These are phyloP conservation scores for Crithidia bombi DNA, from an alignment of 208 protist species.

Conservation along the genomic window DNA sequence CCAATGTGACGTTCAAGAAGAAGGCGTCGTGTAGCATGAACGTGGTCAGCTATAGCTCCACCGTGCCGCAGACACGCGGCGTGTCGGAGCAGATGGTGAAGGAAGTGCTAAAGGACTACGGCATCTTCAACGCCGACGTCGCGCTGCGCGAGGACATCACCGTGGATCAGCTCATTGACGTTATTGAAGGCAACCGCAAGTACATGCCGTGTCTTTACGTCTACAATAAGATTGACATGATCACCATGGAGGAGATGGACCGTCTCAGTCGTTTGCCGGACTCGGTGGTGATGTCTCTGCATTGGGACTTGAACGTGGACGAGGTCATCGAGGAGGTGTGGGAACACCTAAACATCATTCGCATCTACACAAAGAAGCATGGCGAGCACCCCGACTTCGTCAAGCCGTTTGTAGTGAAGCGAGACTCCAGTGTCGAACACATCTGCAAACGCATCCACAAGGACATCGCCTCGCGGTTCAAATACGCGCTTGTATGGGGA, in stretches of 20 bases:
- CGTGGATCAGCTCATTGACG: slow-evolving; percentile 98
- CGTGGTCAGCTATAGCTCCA: slow-evolving; percentile 90
- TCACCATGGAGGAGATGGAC: slow-evolving; percentile 97
- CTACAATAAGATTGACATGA: slow-evolving; percentile 97
- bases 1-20: slow-evolving; percentile 95
- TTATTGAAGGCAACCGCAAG: slow-evolving; percentile 96
- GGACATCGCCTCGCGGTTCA: slow-evolving; percentile 92
- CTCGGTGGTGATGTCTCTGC: slow-evolving; percentile 87
- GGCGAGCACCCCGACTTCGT: slow-evolving; percentile 95
- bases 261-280: slow-evolving; percentile 90
- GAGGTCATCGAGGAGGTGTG: slow-evolving; percentile 96
- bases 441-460: slow-evolving; percentile 95
- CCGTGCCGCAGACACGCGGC: slow-evolving; percentile 76
- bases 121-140: slow-evolving; percentile 97
- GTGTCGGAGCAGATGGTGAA: slow-evolving; percentile 92
- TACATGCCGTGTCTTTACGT: slow-evolving; percentile 95
- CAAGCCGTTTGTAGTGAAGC: slow-evolving; percentile 94
- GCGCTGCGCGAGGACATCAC: slow-evolving; percentile 96
- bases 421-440: slow-evolving; percentile 87
- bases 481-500: slow-evolving; percentile 96
- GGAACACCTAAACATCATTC: slow-evolving; percentile 95
- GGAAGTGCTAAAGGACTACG: slow-evolving; percentile 95
- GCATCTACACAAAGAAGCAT: slow-evolving; percentile 97
- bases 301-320: slow-evolving; percentile 95
- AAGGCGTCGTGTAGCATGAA: slow-evolving; percentile 94